These are phyloP conservation scores for Erodium texanum DNA, from an alignment of 441 rosid genomes.

Conservation along the genomic window DNA sequence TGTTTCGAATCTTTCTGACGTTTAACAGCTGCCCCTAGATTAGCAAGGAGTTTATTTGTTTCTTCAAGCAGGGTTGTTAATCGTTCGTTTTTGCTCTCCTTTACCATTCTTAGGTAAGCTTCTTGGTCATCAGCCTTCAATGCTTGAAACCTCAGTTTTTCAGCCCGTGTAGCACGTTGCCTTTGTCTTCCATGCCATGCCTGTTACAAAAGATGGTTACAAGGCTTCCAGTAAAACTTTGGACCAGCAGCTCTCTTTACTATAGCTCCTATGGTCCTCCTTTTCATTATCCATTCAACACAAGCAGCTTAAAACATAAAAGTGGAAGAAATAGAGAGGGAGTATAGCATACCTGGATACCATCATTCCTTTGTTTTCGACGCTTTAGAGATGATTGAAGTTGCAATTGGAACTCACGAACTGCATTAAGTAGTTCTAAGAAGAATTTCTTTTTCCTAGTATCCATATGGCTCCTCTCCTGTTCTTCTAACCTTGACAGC, in stretches of 20 bases:
- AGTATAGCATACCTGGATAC: slow-evolving; percentile 55
- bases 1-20: slow-evolving; percentile 84
- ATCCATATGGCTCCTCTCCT: slow-evolving; percentile 69
- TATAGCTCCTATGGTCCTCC: background rate
- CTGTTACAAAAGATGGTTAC: slow-evolving; percentile 30
- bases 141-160: slow-evolving; percentile 92
- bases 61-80: slow-evolving; percentile 87
- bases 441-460: slow-evolving; percentile 83
- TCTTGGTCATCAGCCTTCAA: slow-evolving; percentile 96
- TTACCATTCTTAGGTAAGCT: slow-evolving; percentile 92
- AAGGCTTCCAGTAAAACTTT: slow-evolving; percentile 1
- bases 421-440: slow-evolving; percentile 77
- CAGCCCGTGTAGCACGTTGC: slow-evolving; percentile 97
- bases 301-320: slow-evolving; percentile 7
- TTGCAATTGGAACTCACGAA: slow-evolving; percentile 84
- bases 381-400: slow-evolving; percentile 77
- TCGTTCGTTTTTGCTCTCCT: slow-evolving; percentile 97
- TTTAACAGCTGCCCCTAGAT: slow-evolving; percentile 98
- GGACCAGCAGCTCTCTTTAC: background rate
- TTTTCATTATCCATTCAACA: background rate
- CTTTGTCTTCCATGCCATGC: slow-evolving; percentile 99
- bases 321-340: slow-evolving; percentile 1
- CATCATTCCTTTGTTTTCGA: slow-evolving; percentile 92
- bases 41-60: slow-evolving; percentile 90
- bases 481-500: slow-evolving; percentile 76